These are phyloP conservation scores for Decorospora gaudefroyi DNA, from an alignment of 2,329 filamentous ascomycete genomes.

Conservation along the genomic window DNA sequence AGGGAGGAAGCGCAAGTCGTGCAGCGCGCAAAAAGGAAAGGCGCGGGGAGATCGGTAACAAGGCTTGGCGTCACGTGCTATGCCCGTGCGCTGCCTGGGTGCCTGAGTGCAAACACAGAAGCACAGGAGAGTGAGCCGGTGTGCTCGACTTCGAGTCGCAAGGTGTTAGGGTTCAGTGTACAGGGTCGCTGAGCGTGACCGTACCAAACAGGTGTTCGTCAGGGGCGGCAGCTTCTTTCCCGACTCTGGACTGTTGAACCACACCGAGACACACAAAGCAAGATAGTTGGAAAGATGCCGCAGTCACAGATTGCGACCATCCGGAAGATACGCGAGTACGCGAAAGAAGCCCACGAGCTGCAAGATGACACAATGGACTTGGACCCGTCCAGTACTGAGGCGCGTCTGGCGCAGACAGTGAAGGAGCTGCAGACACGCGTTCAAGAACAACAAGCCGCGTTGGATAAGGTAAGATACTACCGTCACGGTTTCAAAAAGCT, in stretches of 20 bases:
- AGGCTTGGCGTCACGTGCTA: constrained; percentile 30
- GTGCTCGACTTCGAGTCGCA: background rate
- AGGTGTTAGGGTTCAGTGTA: background rate
- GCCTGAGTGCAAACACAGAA: background rate
- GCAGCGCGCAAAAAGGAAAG: constrained; percentile 28
- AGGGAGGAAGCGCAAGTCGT: constrained; percentile 22
- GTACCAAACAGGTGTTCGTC: constrained; percentile 3
- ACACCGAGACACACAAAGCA: constrained; percentile 2
- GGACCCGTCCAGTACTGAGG: constrained; percentile 52
- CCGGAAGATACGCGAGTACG: constrained; percentile 39
- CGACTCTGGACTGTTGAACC: constrained; percentile 5
- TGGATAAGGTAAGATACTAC: constrained; percentile 50
- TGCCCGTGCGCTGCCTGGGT: too few species aligned
- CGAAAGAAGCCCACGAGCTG: constrained; percentile 23
- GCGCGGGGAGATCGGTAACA: constrained; percentile 23
- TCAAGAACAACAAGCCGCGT: constrained; percentile 52
- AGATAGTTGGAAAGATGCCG: constrained; percentile 24
- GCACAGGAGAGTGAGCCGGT: background rate
- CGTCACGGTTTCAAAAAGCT: background rate
- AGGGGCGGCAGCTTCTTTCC: too few species aligned
- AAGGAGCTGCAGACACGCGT: constrained; percentile 65
- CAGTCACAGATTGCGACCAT: constrained; percentile 22
- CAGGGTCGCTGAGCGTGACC: constrained; percentile 7
- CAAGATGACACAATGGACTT: constrained; percentile 44
- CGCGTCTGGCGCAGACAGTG: constrained; percentile 68